Evolutionary conservation across 257 asterid genomes (phyloP).

Genomic region (Lithospermum erythrorhizon): DNA sequence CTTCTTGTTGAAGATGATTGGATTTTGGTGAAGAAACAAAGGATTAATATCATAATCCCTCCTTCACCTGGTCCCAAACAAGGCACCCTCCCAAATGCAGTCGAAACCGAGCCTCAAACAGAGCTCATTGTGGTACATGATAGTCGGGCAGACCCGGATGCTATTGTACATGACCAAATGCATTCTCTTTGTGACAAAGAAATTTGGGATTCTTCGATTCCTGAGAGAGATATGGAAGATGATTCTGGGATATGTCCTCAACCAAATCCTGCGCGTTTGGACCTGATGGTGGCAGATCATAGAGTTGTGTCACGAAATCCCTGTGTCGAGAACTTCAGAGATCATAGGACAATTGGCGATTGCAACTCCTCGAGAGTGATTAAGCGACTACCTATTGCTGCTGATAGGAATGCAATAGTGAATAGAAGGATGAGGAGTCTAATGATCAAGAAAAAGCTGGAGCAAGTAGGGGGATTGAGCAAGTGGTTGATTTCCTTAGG

Average conservation of each 20-base stretch:
- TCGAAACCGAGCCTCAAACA: slow-evolving; percentile 23
- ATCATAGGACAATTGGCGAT: slow-evolving; percentile 10
- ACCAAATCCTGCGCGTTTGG: slow-evolving; percentile 19
- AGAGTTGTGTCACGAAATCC: slow-evolving; percentile 25
- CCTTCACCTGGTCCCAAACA: slow-evolving; percentile 40
- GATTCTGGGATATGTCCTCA: slow-evolving; percentile 20
- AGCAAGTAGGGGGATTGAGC: slow-evolving; percentile 76
- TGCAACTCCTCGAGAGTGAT: slow-evolving; percentile 15
- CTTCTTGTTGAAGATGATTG: slow-evolving; percentile 41
- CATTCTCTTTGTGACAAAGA: slow-evolving; percentile 29
- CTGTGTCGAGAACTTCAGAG: slow-evolving; percentile 17
- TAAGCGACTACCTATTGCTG: slow-evolving; percentile 25
- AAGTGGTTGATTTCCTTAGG: slow-evolving; percentile 76
- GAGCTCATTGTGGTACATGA: slow-evolving; percentile 20
- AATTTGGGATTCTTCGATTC: slow-evolving; percentile 26
- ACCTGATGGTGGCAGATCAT: slow-evolving; percentile 20
- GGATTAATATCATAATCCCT: slow-evolving; percentile 67
- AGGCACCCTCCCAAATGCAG: slow-evolving; percentile 18
- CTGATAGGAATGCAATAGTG: slow-evolving; percentile 25
- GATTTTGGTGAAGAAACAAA: slow-evolving; percentile 77
- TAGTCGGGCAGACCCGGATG: slow-evolving; percentile 17
- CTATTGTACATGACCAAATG: slow-evolving; percentile 16
- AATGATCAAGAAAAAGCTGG: slow-evolving; percentile 50
- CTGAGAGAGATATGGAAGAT: slow-evolving; percentile 20
- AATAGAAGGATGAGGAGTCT: slow-evolving; percentile 50